phyloP scores from a whole-genome alignment of 495 filamentous ascomycete species.

The Penicillium cataractarum region DNA sequence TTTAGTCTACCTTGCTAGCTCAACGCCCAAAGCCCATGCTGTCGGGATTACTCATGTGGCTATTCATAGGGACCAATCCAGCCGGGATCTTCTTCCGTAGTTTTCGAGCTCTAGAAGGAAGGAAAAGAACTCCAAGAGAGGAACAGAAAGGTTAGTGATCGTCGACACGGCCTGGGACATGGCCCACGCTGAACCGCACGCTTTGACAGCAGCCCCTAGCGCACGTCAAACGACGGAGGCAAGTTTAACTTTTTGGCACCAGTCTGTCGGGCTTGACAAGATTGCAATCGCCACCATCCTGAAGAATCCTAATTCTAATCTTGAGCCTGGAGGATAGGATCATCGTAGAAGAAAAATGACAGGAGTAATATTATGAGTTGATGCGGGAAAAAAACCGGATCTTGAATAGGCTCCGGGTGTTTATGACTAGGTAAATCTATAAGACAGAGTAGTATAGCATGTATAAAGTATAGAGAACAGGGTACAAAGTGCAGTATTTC shows the following conservation, averaged over 20 bases:
- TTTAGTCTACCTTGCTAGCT: not conserved
- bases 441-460: not conserved
- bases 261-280: conserved; percentile 1
- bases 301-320: not conserved
- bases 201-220: not conserved
- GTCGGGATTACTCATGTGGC: not conserved
- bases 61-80: not conserved
- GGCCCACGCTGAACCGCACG: not conserved
- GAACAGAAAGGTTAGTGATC: conserved; percentile 18
- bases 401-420: not conserved
- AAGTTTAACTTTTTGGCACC: not conserved
- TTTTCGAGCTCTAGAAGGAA: not conserved
- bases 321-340: not conserved
- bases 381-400: not conserved
- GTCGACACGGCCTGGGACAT: not conserved
- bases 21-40: not conserved
- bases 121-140: not conserved
- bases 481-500: not conserved
- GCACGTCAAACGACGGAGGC: conserved; percentile 4
- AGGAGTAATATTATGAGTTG: not conserved
- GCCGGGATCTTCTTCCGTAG: not conserved
- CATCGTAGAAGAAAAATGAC: not conserved
- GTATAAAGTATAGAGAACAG: not conserved
- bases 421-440: not conserved
- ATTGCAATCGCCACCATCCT: not conserved